Evolutionary conservation across 148 eudicot species (phyloP).

Genomic region (Rhododendron simsii): DNA sequence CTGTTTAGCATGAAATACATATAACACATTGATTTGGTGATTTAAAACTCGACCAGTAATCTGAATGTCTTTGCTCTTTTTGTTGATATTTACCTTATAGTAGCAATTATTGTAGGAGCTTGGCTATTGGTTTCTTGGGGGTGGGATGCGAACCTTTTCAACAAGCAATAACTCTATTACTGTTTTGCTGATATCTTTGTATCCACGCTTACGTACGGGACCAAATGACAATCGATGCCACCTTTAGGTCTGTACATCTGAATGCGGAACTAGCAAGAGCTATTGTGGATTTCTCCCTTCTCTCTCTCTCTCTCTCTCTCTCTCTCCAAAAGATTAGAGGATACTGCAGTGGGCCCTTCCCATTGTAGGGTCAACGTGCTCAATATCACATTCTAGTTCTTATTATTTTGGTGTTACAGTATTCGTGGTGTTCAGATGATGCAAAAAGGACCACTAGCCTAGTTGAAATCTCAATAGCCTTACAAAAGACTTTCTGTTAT

Average conservation of each 20-base stretch:
- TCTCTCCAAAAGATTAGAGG: no score
- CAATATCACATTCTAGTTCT: background rate
- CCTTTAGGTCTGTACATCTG: slow-evolving; percentile 57
- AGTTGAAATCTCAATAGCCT: background rate
- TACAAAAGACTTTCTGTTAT: background rate
- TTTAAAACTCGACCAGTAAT: background rate
- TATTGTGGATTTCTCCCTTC: no score
- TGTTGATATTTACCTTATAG: background rate
- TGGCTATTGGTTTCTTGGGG: slow-evolving; percentile 87
- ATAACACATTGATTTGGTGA: background rate
- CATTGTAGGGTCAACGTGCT: background rate
- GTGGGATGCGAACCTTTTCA: slow-evolving; percentile 91
- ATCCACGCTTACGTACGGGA: slow-evolving; percentile 93
- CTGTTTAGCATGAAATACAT: background rate
- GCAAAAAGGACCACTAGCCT: background rate
- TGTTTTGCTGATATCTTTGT: slow-evolving; percentile 68
- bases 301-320: no score
- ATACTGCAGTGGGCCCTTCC: background rate
- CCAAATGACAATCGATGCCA: slow-evolving; percentile 97
- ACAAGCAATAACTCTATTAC: slow-evolving; percentile 79
- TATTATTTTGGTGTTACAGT: background rate
- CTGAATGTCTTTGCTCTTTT: background rate
- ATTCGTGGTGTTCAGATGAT: background rate
- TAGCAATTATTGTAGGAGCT: slow-evolving; percentile 52
- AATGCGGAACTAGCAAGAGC: background rate